Percentiles rank a stretch among this genome's conserved stretches.
These are phyloP conservation scores for Hypoxylon cercidicola DNA, from an alignment of 495 filamentous ascomycete genomes.

Conservation along the genomic window DNA sequence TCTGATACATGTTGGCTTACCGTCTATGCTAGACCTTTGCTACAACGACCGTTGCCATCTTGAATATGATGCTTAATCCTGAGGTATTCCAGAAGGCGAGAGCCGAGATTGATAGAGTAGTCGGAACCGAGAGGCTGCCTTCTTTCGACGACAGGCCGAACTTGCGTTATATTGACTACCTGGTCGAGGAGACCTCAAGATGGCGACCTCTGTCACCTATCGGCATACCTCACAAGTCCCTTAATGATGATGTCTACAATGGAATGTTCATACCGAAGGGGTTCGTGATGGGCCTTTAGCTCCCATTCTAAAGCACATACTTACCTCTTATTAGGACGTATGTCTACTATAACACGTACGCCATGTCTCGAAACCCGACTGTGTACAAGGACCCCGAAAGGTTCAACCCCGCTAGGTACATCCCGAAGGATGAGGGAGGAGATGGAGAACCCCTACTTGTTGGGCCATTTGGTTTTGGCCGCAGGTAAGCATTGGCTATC, in stretches of 20 bases:
- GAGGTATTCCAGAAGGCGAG: conserved; percentile 64
- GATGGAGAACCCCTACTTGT: conserved; percentile 60
- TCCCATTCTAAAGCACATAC: not conserved
- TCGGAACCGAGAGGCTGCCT: conserved; percentile 60
- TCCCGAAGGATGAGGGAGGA: conserved; percentile 55
- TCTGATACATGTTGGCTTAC: not conserved
- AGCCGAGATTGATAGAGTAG: conserved; percentile 66
- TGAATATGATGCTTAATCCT: conserved; percentile 56
- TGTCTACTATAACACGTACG: conserved; percentile 59
- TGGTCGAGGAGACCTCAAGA: conserved; percentile 69
- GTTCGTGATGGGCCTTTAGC: not conserved
- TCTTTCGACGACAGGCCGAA: conserved; percentile 60
- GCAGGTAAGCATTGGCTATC: conserved; percentile 21
- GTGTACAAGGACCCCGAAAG: conserved; percentile 53
- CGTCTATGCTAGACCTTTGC: conserved; percentile 45
- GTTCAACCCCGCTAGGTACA: conserved; percentile 60
- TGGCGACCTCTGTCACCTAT: conserved; percentile 70
- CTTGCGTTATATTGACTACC: conserved; percentile 61
- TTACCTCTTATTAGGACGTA: conserved; percentile 43
- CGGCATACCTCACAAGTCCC: conserved; percentile 67
- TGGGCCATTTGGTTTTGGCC: conserved; percentile 65
- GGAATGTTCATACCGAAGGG: conserved; percentile 61
- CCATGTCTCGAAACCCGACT: conserved; percentile 55
- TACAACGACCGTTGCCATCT: conserved; percentile 53
- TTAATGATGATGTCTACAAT: conserved; percentile 62